Base-by-base conservation (phyloP, 345 rosid species). In the Carallia pectinifolia region DNA sequence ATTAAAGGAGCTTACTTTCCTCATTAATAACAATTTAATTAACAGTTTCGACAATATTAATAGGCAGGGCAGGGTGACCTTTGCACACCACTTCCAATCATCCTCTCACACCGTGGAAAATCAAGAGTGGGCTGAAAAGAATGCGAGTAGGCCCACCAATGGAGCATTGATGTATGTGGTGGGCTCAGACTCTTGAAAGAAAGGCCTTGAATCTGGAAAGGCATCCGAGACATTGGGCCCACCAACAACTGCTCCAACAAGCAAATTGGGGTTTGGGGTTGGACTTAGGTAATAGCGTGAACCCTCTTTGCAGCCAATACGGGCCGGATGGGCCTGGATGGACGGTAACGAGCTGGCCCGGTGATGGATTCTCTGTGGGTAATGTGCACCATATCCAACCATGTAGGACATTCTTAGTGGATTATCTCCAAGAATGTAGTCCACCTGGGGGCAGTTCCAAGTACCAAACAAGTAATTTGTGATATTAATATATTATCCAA, bases 61-160 rank as follows among this genome's bases (percentile, higher is more conserved):
- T 6, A 4, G 72, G 70, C 5, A 60, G 12, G 62, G 80, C 13
- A 82, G 91, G 88, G 91, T 80, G 91, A 53, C 89, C 81, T 77
- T 66, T 10, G 88, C 88, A 72, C 92, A 85, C 92, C 88, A 68
- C 89, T 76, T 62, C 36, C n/a, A 31, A 37, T 6, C 54, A 12
- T 61, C 31, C 30, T 34, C 31, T 30, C 50, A 53, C 53, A 56
- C 7, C 31, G 27, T 23, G 52, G 17, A 23, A 10, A 1, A 61
- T 82, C 71, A 87, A 67, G 82, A 74, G 76, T 88, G 97, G 72
- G 88, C 82, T 29, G 96, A 84, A 69, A 73, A 76, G 74, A 29
- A 77, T 1, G 70, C 73, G 0, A 77, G 77, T 0, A 77, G 59
- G 54, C 81, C 81, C 23, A 77, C 77, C 39, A 77, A 65, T 2